Conservation (phyloP, 257 asterid genomes). For the Capsicum baccatum region DNA sequence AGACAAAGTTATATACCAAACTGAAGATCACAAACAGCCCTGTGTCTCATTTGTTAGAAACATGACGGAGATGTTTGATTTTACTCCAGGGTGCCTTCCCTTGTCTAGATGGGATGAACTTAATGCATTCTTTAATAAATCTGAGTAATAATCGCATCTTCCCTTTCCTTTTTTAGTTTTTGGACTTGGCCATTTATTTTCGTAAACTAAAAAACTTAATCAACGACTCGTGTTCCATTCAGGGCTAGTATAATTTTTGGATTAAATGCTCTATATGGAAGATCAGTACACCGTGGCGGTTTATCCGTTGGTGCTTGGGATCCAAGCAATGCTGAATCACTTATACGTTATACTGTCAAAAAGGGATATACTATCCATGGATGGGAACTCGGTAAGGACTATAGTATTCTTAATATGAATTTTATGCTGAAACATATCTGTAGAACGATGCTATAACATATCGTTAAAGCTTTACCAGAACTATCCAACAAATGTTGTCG, state of each 20-base stretch:
- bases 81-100: constrained; percentile 74
- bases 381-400: constrained; percentile 77
- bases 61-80: constrained; percentile 62
- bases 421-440: not conserved
- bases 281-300: constrained; percentile 39
- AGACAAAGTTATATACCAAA: constrained; percentile 74
- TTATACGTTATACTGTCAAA: constrained; percentile 60
- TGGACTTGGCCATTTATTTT: not conserved
- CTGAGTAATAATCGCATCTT: constrained; percentile 55
- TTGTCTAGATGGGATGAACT: constrained; percentile 85
- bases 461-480: not conserved
- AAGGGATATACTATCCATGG: constrained; percentile 69
- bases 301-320: constrained; percentile 69
- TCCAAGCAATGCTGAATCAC: constrained; percentile 62
- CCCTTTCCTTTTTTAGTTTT: not conserved
- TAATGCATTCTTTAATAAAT: constrained; percentile 61
- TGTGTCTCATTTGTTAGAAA: constrained; percentile 59
- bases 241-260: constrained; percentile 75
- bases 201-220: not conserved
- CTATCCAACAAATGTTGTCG: not conserved
- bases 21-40: constrained; percentile 52
- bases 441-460: constrained; percentile 18
- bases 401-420: not conserved
- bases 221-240: constrained; percentile 24
- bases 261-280: constrained; percentile 73